Evolutionary conservation across 495 filamentous ascomycete species (phyloP).

Genomic region (Parathielavia appendiculata): DNA sequence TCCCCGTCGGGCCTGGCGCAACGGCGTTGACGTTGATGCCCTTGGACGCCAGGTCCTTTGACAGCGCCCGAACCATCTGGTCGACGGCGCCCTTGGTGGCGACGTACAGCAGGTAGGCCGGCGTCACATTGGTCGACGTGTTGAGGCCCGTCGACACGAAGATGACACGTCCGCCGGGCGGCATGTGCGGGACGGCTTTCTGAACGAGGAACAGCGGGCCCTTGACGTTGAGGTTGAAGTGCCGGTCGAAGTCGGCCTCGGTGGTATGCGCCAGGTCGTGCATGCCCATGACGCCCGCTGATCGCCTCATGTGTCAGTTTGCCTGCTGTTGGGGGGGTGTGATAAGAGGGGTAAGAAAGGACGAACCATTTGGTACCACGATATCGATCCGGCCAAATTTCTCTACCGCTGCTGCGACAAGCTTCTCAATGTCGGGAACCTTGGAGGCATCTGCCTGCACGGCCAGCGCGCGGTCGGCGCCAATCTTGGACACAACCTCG

Average conservation of each 20-base stretch:
- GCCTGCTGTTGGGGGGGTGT: neutral
- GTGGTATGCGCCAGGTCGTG: conserved; percentile 52
- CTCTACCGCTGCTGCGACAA: conserved; percentile 56
- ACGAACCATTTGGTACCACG: conserved; percentile 49
- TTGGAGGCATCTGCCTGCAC: conserved; percentile 61
- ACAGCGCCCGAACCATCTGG: conserved; percentile 59
- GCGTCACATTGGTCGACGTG: conserved; percentile 42
- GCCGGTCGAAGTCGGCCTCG: conserved; percentile 54
- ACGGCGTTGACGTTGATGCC: conserved; percentile 62
- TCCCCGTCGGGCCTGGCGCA: conserved; percentile 60
- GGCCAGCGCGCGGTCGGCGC: conserved; percentile 46
- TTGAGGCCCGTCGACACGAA: conserved; percentile 55
- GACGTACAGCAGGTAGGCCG: conserved; percentile 57
- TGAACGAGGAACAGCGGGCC: conserved; percentile 62
- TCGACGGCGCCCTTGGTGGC: conserved; percentile 65
- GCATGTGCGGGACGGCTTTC: conserved; percentile 60
- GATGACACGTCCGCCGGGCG: conserved; percentile 51
- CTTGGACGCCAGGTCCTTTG: conserved; percentile 59
- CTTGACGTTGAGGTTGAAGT: conserved; percentile 58
- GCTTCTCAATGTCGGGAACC: conserved; percentile 52
- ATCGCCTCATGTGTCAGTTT: neutral
- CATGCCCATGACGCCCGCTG: conserved; percentile 51
- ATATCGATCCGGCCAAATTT: conserved; percentile 65
- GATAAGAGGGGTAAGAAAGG: neutral
- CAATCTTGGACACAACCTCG: conserved; percentile 50